Conservation (phyloP, 148 eudicot genomes). For the Arbutus unedo region DNA sequence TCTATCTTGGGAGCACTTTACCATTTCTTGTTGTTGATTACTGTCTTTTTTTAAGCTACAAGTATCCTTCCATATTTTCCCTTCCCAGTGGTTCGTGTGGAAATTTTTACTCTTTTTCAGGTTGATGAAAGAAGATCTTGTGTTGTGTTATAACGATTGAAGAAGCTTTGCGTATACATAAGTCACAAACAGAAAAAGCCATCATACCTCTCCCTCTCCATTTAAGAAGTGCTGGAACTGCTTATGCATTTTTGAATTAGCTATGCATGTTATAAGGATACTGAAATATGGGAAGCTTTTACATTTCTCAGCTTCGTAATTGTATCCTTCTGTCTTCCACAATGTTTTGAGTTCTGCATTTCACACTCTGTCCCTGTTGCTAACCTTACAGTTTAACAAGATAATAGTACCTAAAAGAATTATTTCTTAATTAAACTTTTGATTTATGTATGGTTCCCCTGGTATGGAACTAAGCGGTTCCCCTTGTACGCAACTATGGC, state of each 20-base stretch:
- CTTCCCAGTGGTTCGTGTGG: background rate
- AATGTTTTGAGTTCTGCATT: background rate
- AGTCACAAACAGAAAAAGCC: background rate
- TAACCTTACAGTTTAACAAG: background rate
- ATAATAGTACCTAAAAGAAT: background rate
- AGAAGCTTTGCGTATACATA: background rate
- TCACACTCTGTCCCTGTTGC: background rate
- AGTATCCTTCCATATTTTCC: background rate
- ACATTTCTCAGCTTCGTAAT: background rate
- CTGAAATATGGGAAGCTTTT: background rate
- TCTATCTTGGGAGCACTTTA: background rate
- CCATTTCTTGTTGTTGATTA: background rate
- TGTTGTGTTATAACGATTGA: background rate
- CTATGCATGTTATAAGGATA: background rate
- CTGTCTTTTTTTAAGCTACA: background rate
- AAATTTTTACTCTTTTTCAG: background rate
- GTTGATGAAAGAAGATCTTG: background rate
- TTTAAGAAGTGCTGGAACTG: background rate
- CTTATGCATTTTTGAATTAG: background rate
- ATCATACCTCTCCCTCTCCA: background rate
- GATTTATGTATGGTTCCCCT: background rate
- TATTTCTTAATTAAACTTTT: background rate
- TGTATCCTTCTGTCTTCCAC: background rate
- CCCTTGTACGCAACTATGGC: background rate
- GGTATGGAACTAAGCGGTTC: constrained; percentile 4